Evolutionary conservation across 2,329 filamentous ascomycete genomes (phyloP).

Genomic region (Penicillium sp.): DNA sequence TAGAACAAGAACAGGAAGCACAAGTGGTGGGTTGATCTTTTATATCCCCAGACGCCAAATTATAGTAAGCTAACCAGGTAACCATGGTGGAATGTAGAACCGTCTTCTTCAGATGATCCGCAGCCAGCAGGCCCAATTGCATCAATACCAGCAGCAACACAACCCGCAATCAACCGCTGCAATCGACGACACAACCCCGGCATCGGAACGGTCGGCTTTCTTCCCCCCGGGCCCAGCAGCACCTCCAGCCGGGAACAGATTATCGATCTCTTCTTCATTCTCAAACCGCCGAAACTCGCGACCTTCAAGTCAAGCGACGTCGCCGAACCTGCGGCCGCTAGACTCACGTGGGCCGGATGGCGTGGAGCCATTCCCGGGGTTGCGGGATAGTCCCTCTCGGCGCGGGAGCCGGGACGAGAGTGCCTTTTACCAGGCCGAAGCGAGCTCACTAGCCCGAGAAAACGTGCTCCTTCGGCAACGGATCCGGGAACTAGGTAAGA

Average conservation of each 20-base stretch:
- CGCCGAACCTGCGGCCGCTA: conserved; percentile 39
- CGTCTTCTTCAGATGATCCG: conserved; percentile 53
- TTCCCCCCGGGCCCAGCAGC: conserved; percentile 29
- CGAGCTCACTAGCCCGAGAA: conserved; percentile 47
- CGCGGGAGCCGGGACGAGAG: conserved; percentile 48
- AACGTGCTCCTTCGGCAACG: conserved; percentile 51
- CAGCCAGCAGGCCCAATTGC: conserved; percentile 48
- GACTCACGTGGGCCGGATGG: conserved; percentile 29
- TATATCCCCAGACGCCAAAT: background rate
- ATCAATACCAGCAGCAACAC: conserved; percentile 36
- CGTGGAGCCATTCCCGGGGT: conserved; percentile 27
- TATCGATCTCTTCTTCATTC: conserved; percentile 36
- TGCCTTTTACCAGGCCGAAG: conserved; percentile 51
- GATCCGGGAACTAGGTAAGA: conserved; percentile 49
- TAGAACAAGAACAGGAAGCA: conserved; percentile 54
- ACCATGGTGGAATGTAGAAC: conserved; percentile 37
- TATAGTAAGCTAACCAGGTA: background rate
- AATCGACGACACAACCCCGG: conserved; percentile 46
- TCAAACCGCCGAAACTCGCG: conserved; percentile 38
- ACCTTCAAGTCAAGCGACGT: conserved; percentile 38
- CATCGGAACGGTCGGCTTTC: conserved; percentile 44
- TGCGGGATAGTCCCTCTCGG: conserved; percentile 31
- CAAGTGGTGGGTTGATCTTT: conserved; percentile 45
- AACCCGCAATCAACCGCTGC: conserved; percentile 34
- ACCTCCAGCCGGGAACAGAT: conserved; percentile 33